phyloP scores from a whole-genome alignment of 2,329 filamentous ascomycete species.

The Colletotrichum cereale region DNA sequence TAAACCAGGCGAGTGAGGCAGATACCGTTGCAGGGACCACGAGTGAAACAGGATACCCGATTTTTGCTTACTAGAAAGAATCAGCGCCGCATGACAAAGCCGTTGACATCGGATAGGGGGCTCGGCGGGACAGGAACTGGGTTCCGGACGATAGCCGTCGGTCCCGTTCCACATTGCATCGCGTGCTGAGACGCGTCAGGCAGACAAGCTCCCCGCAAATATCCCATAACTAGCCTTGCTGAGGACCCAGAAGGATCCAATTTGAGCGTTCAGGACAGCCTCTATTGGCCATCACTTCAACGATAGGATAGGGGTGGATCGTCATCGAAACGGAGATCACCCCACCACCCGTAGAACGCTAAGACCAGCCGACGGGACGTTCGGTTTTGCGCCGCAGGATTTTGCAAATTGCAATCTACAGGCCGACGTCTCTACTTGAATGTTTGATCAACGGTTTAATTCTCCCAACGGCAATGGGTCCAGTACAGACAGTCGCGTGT shows the following conservation, averaged over 20 bases:
- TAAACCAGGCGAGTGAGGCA: neutral
- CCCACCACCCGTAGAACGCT: constrained; percentile 19
- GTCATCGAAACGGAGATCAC: constrained; percentile 32
- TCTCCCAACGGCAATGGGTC: no score
- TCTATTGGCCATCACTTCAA: neutral
- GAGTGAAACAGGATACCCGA: neutral
- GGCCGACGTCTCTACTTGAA: neutral
- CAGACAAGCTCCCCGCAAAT: constrained; percentile 5
- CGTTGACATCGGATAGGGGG: neutral
- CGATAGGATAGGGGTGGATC: constrained; percentile 28
- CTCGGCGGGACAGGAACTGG: neutral
- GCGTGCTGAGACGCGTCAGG: constrained; percentile 31
- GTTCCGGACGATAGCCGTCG: neutral
- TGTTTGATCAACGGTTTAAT: neutral
- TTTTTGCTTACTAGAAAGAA: neutral
- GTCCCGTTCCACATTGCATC: constrained; percentile 6
- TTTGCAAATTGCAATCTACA: neutral
- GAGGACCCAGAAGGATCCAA: neutral
- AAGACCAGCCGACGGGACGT: constrained; percentile 4
- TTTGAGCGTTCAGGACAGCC: neutral
- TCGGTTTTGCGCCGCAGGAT: neutral
- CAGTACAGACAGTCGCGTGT: no score
- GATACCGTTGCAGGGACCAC: neutral
- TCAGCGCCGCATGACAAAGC: neutral
- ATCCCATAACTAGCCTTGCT: constrained; percentile 15